Evolutionary conservation across 345 rosid genomes (phyloP).

Genomic region (Limnanthes douglasii): DNA sequence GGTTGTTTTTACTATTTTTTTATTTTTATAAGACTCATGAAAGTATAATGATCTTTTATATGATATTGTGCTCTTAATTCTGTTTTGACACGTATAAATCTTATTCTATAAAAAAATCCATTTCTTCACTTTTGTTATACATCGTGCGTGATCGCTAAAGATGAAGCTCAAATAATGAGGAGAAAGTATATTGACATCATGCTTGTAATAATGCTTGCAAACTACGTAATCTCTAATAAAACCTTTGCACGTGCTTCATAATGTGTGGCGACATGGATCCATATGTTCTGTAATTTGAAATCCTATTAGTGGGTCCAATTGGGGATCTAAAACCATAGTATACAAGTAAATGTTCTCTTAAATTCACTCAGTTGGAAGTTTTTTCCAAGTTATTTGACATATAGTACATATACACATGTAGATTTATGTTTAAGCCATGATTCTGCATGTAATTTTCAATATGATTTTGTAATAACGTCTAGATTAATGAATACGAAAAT

Average conservation of each 20-base stretch:
- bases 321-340: constrained; percentile 92
- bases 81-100: not conserved
- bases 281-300: constrained; percentile 91
- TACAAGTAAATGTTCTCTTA: constrained; percentile 50
- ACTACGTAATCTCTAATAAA: constrained; percentile 52
- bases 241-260: constrained; percentile 72
- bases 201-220: constrained; percentile 78
- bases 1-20: too few relatives aligned
- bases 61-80: not conserved
- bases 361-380: not conserved
- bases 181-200: constrained; percentile 74
- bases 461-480: too few relatives aligned
- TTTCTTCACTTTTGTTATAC: not conserved
- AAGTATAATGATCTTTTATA: too few relatives aligned
- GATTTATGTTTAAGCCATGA: too few relatives aligned
- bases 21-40: too few relatives aligned
- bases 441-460: too few relatives aligned
- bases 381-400: too few relatives aligned
- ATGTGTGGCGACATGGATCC: constrained; percentile 64
- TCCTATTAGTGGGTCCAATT: constrained; percentile 88
- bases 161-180: constrained; percentile 99
- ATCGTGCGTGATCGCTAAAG: constrained; percentile 83
- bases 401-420: too few relatives aligned
- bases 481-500: too few relatives aligned
- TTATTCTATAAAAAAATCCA: not conserved